Evolutionary conservation across 768 basidiomycete species (phyloP).

Genomic region (Tylopilus subfusipes): DNA sequence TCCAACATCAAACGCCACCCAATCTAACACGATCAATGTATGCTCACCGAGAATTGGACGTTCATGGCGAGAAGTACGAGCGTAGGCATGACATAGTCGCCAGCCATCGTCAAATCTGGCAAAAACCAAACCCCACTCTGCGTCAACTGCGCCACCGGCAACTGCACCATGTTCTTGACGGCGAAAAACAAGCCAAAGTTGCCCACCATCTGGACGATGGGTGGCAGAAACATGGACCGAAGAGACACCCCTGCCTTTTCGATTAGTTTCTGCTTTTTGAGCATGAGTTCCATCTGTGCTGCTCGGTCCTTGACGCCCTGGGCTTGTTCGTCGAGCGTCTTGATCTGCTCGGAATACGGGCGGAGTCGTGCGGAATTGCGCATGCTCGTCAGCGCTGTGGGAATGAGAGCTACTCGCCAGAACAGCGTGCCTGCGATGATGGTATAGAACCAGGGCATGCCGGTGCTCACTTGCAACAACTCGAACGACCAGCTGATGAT

Average conservation of each 20-base stretch:
- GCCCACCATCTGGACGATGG: conserved; percentile 69
- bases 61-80: conserved; percentile 59
- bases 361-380: conserved; percentile 48
- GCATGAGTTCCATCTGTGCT: conserved; percentile 39
- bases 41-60: conserved; percentile 61
- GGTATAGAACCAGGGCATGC: conserved; percentile 82
- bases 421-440: conserved; percentile 63
- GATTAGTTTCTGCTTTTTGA: conserved; percentile 53
- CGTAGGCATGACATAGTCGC: conserved; percentile 69
- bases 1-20: conserved; percentile 1
- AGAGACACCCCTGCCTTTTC: conserved; percentile 64
- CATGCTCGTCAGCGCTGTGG: conserved; percentile 53
- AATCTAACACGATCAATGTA: background rate
- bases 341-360: conserved; percentile 44
- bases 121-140: conserved; percentile 72
- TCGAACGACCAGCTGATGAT: conserved; percentile 62
- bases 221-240: conserved; percentile 47
- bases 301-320: conserved; percentile 35
- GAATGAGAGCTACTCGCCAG: conserved; percentile 60
- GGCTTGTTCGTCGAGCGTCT: conserved; percentile 46
- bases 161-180: conserved; percentile 62
- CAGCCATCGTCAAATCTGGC: conserved; percentile 80
- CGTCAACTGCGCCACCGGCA: conserved; percentile 71
- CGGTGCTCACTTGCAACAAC: conserved; percentile 61
- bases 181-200: conserved; percentile 84